Evolutionary conservation across 1,284 basidiomycete genomes (phyloP).

Genomic region (Ganoderma sinense): DNA sequence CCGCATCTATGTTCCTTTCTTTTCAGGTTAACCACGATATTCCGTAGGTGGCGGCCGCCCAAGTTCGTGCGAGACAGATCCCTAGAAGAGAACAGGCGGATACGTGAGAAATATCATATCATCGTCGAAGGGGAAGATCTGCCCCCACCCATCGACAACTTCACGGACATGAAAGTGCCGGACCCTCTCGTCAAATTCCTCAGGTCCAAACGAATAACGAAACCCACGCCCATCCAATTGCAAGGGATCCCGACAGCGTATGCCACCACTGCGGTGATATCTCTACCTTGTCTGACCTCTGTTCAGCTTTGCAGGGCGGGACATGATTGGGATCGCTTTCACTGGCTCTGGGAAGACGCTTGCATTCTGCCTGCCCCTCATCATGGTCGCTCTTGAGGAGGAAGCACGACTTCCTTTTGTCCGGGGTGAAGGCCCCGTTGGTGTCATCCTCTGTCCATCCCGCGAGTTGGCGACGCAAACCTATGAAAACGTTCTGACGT

Average conservation of each 20-base stretch:
- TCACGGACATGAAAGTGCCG: conserved; percentile 98
- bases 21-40: neutral
- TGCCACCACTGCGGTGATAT: conserved; percentile 37
- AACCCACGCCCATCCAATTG: conserved; percentile 95
- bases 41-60: conserved; percentile 86
- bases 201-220: conserved; percentile 84
- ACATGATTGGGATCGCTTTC: conserved; percentile 93
- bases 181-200: conserved; percentile 84
- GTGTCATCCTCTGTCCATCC: conserved; percentile 94
- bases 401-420: conserved; percentile 90
- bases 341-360: conserved; percentile 79
- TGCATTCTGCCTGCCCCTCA: conserved; percentile 93
- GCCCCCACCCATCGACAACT: conserved; percentile 94
- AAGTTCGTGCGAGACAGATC: conserved; percentile 80
- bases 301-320: conserved; percentile 85
- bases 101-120: conserved; percentile 94
- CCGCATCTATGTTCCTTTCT: conserved; percentile 8
- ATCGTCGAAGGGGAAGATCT: conserved; percentile 90
- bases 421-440: conserved; percentile 95
- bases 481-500: conserved; percentile 90
- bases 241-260: conserved; percentile 97
- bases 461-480: conserved; percentile 96
- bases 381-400: conserved; percentile 95
- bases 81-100: conserved; percentile 72
- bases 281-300: conserved; percentile 14